Evolutionary conservation across 768 basidiomycete species (phyloP).

Genomic region (Mycena rosella): DNA sequence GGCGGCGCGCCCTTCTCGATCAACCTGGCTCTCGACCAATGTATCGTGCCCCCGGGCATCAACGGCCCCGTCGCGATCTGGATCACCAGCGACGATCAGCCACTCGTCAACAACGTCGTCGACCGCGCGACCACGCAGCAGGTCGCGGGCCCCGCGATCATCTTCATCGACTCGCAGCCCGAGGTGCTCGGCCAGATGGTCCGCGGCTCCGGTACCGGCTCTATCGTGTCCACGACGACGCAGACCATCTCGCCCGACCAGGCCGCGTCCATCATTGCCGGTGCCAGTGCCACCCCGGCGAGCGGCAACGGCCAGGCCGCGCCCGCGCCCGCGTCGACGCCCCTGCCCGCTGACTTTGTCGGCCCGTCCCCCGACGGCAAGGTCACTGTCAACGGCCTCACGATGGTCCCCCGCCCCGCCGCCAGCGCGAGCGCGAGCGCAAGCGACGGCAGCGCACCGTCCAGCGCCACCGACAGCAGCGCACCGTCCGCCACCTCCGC

Average conservation of each 20-base stretch:
- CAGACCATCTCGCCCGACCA: constrained; percentile 49
- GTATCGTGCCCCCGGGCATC: constrained; percentile 74
- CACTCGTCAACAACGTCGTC: constrained; percentile 71
- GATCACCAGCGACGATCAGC: constrained; percentile 73
- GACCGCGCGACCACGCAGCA: constrained; percentile 66
- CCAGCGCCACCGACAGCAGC: constrained; percentile 8
- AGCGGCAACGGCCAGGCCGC: constrained; percentile 40
- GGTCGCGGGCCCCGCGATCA: constrained; percentile 79
- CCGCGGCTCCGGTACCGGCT: constrained; percentile 41
- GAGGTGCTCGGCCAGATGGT: constrained; percentile 65
- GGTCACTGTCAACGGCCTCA: constrained; percentile 63
- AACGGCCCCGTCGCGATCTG: constrained; percentile 83
- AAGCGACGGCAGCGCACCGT: constrained; percentile 2
- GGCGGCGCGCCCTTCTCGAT: constrained; percentile 71
- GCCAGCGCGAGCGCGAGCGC: constrained; percentile 25
- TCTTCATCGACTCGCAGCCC: constrained; percentile 73
- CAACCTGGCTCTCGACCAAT: constrained; percentile 68
- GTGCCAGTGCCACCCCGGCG: constrained; percentile 37
- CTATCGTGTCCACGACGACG: constrained; percentile 41
- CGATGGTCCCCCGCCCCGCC: constrained; percentile 34
- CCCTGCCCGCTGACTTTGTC: constrained; percentile 54
- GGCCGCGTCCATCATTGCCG: constrained; percentile 53
- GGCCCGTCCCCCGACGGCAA: constrained; percentile 58
- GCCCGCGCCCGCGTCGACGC: constrained; percentile 38
- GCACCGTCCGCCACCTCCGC: constrained; percentile 8